phyloP scores from a whole-genome alignment of 495 filamentous ascomycete species.

The Neurospora africana region DNA sequence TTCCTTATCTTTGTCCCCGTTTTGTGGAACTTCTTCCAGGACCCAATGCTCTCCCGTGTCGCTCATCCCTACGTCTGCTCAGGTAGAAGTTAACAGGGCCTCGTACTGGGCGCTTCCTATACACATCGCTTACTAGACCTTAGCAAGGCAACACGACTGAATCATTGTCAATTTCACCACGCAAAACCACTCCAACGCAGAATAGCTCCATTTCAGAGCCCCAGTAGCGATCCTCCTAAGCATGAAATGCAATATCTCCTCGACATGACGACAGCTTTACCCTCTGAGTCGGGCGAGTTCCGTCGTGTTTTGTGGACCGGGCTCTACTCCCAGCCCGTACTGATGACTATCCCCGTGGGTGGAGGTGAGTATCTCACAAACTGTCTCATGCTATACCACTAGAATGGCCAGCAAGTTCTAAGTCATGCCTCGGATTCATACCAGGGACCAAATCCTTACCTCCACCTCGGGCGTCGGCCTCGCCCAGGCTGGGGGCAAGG shows the following conservation, averaged over 20 bases:
- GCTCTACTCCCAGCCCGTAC: slow-evolving; percentile 51
- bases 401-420: not conserved
- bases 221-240: slow-evolving; percentile 31
- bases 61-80: not conserved
- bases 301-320: slow-evolving; percentile 51
- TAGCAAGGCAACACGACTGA: not conserved
- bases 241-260: slow-evolving; percentile 52
- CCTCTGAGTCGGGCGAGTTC: slow-evolving; percentile 44
- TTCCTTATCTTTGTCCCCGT: not conserved
- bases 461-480: slow-evolving; percentile 49
- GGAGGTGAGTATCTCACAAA: slow-evolving; percentile 34
- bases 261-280: slow-evolving; percentile 39
- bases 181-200: not conserved
- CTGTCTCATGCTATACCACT: slow-evolving; percentile 7
- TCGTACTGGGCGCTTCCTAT: not conserved
- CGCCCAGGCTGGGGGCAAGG: slow-evolving; percentile 48
- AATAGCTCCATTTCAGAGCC: slow-evolving; percentile 13
- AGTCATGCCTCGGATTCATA: slow-evolving; percentile 26
- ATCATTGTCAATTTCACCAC: not conserved
- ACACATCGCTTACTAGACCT: not conserved
- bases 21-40: not conserved
- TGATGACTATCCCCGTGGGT: slow-evolving; percentile 53
- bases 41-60: not conserved
- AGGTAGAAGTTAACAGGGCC: not conserved
- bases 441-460: slow-evolving; percentile 53